Conservation (phyloP, 2,329 filamentous ascomycete species). For the Paramyrothecium sp. region DNA sequence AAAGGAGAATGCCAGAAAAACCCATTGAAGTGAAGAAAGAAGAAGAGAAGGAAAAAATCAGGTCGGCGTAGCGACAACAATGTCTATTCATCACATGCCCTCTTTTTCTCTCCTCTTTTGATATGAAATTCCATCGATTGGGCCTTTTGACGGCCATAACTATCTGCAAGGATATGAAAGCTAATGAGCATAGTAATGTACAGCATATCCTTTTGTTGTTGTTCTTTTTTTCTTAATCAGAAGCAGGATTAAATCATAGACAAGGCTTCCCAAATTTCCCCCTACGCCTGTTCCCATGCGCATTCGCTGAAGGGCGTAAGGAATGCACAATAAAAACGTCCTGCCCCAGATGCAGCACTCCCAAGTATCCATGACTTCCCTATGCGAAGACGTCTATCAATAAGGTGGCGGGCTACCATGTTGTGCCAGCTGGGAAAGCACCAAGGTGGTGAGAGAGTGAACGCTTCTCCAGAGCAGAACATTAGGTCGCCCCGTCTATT, state of each 20-base stretch:
- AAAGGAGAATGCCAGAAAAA: too few species aligned
- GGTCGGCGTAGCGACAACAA: too few species aligned
- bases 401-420: not conserved
- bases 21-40: too few species aligned
- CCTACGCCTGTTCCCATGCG: not conserved
- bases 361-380: not conserved
- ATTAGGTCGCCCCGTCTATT: too few species aligned
- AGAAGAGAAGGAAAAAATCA: too few species aligned
- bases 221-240: not conserved
- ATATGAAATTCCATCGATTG: not conserved
- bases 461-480: too few species aligned
- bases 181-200: not conserved
- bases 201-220: not conserved
- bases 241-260: not conserved
- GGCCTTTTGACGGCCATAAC: not conserved
- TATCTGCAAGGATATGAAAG: not conserved
- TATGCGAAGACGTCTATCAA: not conserved
- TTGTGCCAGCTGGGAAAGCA: not conserved
- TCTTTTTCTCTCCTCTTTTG: too few species aligned
- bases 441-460: too few species aligned
- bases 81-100: too few species aligned
- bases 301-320: not conserved
- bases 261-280: not conserved
- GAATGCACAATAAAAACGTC: not conserved
- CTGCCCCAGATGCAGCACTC: not conserved